Evolutionary conservation across 140 eudicot species (phyloP), one percentile per base, ranked within the genome.

Genomic region (Senecio squalidus): DNA sequence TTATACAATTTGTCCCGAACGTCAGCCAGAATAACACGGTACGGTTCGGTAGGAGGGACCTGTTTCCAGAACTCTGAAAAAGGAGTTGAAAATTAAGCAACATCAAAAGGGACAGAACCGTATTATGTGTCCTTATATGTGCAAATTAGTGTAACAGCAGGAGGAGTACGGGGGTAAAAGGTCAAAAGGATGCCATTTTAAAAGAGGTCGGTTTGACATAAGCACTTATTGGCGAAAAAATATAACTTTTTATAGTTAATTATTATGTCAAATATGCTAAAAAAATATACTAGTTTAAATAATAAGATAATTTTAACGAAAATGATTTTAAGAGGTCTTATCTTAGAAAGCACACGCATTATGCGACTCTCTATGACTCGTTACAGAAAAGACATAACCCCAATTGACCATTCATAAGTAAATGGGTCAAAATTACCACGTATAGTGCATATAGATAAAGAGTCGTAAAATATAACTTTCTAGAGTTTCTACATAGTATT

Each of bases 61-160:
- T 81, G 81, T 50, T 92, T 92, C 99, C 96, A 92, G 60, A 92
- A 92, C 71, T 92, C 96, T 92, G 94, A 67, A 74, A n/a, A 40
- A 57, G 57, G 21, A 45, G 57, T n/a, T 17, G 55, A 69, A 23
- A 15, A 58, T 15, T 45, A 6, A 40, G 24, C 24, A 54, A 54
- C 28, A 5, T 38, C 13, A 26, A 7, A 25, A 38, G n/a, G 38
- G 18, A 20, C 33, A 68, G 5, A 24, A 24, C 4, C 25, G 3
- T 47, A 51, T 49, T 34, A 57, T 57, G 38, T 18, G 41, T 55
- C 56, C 64, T 25, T 24, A 31, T 16, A 15, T 17, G 23, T 14
- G 38, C 27, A 53, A 24, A 28, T 25, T 34, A 17, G 1, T 21
- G 49, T 22, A 18, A 34, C 36, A 49, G 15, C 7, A 20, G 13